phyloP scores from a whole-genome alignment of 352 stramenopile genomes.

The Globisporangium ultimum region DNA sequence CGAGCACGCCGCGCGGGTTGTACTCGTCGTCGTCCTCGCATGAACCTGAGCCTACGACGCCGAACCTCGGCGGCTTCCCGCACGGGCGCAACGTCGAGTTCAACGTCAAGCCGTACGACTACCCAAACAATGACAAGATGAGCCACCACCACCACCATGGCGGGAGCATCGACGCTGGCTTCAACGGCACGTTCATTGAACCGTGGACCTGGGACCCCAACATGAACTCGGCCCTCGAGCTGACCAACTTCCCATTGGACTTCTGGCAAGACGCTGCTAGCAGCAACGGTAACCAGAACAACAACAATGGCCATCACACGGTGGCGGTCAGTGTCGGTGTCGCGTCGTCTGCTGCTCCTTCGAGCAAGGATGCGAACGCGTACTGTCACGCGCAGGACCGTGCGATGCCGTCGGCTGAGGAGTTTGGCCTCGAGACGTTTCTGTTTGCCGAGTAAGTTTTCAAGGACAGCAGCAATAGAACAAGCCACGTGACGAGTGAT shows the following conservation, averaged over 20 bases:
- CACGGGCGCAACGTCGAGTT: constrained; percentile 15
- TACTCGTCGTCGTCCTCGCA: constrained; percentile 11
- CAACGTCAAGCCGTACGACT: constrained; percentile 37
- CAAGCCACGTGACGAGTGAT: not conserved
- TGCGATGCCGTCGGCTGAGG: constrained; percentile 39
- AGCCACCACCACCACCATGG: constrained; percentile 10
- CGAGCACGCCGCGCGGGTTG: constrained; percentile 21
- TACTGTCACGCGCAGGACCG: constrained; percentile 38
- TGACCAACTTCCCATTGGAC: constrained; percentile 40
- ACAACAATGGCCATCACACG: constrained; percentile 7
- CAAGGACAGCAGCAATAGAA: constrained; percentile 2
- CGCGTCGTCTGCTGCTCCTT: not conserved
- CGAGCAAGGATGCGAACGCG: constrained; percentile 16
- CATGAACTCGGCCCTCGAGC: constrained; percentile 38
- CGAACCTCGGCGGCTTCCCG: constrained; percentile 30
- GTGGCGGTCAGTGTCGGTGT: constrained; percentile 19
- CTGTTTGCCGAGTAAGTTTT: constrained; percentile 57
- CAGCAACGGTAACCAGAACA: constrained; percentile 17
- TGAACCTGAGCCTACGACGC: constrained; percentile 14
- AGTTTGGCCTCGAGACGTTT: constrained; percentile 65
- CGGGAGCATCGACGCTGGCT: constrained; percentile 24
- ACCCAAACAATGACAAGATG: constrained; percentile 1
- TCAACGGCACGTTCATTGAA: constrained; percentile 54
- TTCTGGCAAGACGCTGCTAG: constrained; percentile 36
- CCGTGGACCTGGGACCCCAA: constrained; percentile 63